Conservation (phyloP, 2,329 filamentous ascomycete species). For the Cladosporium phlei region DNA sequence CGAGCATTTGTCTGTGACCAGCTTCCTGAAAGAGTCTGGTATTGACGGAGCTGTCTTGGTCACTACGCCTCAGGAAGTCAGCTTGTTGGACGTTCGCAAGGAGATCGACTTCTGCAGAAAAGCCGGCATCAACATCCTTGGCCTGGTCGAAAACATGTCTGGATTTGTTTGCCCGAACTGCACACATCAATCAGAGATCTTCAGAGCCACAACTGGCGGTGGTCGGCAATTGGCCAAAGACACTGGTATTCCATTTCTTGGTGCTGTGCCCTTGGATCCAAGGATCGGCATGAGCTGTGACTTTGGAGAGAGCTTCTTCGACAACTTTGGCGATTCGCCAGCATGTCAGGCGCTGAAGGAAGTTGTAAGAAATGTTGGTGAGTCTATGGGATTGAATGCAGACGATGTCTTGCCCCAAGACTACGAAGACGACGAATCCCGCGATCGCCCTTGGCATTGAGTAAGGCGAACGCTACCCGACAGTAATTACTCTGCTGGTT, state of each 20-base stretch:
- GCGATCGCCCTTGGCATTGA: slow-evolving; percentile 11
- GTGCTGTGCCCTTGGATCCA: slow-evolving; percentile 85
- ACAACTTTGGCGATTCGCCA: slow-evolving; percentile 87
- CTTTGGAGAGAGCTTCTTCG: slow-evolving; percentile 95
- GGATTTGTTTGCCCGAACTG: slow-evolving; percentile 95
- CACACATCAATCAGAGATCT: slow-evolving; percentile 74
- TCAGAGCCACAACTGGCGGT: slow-evolving; percentile 85
- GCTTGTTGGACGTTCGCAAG: slow-evolving; percentile 86
- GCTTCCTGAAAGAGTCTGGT: slow-evolving; percentile 81
- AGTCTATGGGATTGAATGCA: slow-evolving; percentile 30
- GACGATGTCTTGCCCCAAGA: slow-evolving; percentile 24
- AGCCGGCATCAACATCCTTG: slow-evolving; percentile 81
- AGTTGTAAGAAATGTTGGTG: slow-evolving; percentile 66
- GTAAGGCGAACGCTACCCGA: not conserved
- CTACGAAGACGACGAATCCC: slow-evolving; percentile 7
- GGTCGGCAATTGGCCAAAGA: slow-evolving; percentile 75
- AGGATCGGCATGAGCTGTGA: slow-evolving; percentile 95
- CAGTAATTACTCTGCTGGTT: no score
- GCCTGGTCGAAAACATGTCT: slow-evolving; percentile 96
- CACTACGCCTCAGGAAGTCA: slow-evolving; percentile 91
- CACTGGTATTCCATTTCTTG: slow-evolving; percentile 82
- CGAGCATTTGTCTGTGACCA: slow-evolving; percentile 91
- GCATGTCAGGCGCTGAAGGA: slow-evolving; percentile 75
- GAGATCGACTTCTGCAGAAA: slow-evolving; percentile 98
- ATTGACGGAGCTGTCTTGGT: slow-evolving; percentile 92